Conservation (phyloP, 768 basidiomycete species). For the Russula lepida region DNA sequence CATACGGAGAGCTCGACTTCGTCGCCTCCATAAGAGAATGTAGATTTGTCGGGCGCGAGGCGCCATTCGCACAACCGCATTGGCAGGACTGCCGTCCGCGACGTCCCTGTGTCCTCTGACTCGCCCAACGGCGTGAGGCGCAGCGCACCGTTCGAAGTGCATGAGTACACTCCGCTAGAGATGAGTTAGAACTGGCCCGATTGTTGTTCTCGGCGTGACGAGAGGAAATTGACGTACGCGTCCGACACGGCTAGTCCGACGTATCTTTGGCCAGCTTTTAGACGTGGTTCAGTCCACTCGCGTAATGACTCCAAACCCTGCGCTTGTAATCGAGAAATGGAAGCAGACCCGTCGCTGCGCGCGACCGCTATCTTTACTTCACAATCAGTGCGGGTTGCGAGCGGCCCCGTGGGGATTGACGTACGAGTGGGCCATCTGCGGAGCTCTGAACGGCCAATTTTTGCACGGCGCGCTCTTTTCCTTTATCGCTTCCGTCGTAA, state of each 20-base stretch:
- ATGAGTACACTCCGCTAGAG: conserved; percentile 48
- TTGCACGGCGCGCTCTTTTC: conserved; percentile 34
- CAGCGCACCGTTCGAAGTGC: conserved; percentile 70
- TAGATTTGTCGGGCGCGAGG: conserved; percentile 40
- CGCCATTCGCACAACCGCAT: conserved; percentile 64
- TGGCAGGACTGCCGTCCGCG: conserved; percentile 44
- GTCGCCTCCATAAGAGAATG: conserved; percentile 77
- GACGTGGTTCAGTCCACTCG: conserved; percentile 59
- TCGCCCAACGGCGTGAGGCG: conserved; percentile 36
- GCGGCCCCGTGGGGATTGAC: background rate
- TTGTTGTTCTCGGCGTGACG: too few relatives aligned
- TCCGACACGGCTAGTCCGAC: conserved; percentile 49
- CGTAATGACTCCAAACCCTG: conserved; percentile 33
- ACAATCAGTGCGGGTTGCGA: conserved; percentile 22
- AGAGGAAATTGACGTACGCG: conserved; percentile 35
- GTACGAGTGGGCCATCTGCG: conserved; percentile 8
- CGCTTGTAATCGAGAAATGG: conserved; percentile 36
- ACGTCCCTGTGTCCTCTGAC: conserved; percentile 14
- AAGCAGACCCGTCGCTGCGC: conserved; percentile 49
- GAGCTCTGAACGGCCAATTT: conserved; percentile 28
- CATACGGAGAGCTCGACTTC: conserved; percentile 82
- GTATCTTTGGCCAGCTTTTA: conserved; percentile 45
- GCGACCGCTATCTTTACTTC: conserved; percentile 60
- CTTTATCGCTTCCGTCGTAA: conserved; percentile 28
- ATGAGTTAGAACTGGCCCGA: background rate